phyloP scores from a whole-genome alignment of 2,329 filamentous ascomycete genomes.

The Madurella mycetomatis region DNA sequence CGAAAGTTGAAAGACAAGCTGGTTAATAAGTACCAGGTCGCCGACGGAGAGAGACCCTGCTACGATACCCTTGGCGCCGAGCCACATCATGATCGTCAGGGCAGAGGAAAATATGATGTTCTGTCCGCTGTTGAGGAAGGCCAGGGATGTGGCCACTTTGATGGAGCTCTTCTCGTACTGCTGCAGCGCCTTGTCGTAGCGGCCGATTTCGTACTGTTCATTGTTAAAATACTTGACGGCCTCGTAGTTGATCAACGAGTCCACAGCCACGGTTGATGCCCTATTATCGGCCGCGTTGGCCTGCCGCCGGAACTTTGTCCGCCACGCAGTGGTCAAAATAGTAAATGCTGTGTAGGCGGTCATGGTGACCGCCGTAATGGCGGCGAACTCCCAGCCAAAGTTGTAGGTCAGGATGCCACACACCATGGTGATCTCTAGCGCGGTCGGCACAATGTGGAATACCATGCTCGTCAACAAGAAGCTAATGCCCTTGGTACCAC shows the following conservation, averaged over 20 bases:
- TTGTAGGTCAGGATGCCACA: slow-evolving; percentile 96
- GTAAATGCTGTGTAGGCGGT: slow-evolving; percentile 93
- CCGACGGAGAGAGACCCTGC: slow-evolving; percentile 79
- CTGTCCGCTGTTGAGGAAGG: slow-evolving; percentile 89
- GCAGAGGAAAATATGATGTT: slow-evolving; percentile 96
- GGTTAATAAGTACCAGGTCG: slow-evolving; percentile 97
- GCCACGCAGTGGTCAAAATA: slow-evolving; percentile 92
- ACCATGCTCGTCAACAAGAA: slow-evolving; percentile 97
- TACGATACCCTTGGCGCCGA: slow-evolving; percentile 86
- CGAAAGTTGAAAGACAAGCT: slow-evolving; percentile 95
- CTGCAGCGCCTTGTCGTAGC: slow-evolving; percentile 82
- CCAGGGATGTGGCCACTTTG: slow-evolving; percentile 90
- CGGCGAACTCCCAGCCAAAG: slow-evolving; percentile 86
- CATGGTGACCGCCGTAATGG: slow-evolving; percentile 89
- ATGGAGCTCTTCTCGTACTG: slow-evolving; percentile 92
- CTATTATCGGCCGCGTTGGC: slow-evolving; percentile 96
- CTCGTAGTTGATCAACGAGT: slow-evolving; percentile 97
- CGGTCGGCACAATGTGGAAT: slow-evolving; percentile 91
- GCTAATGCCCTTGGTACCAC: slow-evolving; percentile 97
- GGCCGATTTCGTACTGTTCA: slow-evolving; percentile 84
- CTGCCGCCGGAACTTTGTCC: slow-evolving; percentile 91
- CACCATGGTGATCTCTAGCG: slow-evolving; percentile 89
- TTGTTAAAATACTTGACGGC: slow-evolving; percentile 99
- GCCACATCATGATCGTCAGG: slow-evolving; percentile 96
- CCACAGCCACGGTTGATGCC: slow-evolving; percentile 90